Percentiles rank a stretch among this genome's conserved stretches.
Conservation (phyloP, 257 asterid genomes). For the Forsythia viridissima region DNA sequence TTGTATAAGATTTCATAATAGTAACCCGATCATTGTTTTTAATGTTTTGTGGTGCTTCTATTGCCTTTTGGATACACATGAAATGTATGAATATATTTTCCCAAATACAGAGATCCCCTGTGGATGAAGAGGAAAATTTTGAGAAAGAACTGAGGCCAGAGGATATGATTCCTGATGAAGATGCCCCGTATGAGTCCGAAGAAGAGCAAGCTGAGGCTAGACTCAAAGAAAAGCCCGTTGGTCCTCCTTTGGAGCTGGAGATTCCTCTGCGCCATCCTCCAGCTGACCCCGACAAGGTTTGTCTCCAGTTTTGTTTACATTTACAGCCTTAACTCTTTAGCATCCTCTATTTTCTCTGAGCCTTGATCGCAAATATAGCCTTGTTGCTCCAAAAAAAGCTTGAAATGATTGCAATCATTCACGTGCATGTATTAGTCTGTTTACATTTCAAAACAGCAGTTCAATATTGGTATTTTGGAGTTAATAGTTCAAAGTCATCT, state of each 20-base stretch:
- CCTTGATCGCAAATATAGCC: conserved; percentile 4
- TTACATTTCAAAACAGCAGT: not conserved
- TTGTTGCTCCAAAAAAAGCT: not conserved
- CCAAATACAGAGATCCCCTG: conserved; percentile 61
- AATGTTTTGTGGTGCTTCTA: conserved; percentile 14
- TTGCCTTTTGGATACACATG: conserved; percentile 1
- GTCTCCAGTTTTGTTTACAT: conserved; percentile 15
- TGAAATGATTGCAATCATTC: not conserved
- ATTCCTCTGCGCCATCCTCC: conserved; percentile 84
- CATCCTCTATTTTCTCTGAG: not conserved
- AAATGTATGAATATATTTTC: conserved; percentile 15
- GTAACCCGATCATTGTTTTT: conserved; percentile 4
- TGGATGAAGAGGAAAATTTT: conserved; percentile 66
- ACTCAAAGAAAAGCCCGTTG: conserved; percentile 80
- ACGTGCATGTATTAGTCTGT: not conserved
- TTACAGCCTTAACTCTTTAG: not conserved
- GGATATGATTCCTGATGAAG: conserved; percentile 89
- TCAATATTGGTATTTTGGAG: not conserved
- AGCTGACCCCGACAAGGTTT: conserved; percentile 73
- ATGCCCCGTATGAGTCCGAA: conserved; percentile 82
- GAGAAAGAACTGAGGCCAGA: conserved; percentile 76
- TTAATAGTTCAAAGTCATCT: not conserved
- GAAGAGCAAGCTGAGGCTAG: conserved; percentile 75
- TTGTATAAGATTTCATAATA: conserved; percentile 28
- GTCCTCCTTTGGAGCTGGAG: conserved; percentile 95